Conservation (phyloP, 305 asterid species). For the Ajuga reptans region DNA sequence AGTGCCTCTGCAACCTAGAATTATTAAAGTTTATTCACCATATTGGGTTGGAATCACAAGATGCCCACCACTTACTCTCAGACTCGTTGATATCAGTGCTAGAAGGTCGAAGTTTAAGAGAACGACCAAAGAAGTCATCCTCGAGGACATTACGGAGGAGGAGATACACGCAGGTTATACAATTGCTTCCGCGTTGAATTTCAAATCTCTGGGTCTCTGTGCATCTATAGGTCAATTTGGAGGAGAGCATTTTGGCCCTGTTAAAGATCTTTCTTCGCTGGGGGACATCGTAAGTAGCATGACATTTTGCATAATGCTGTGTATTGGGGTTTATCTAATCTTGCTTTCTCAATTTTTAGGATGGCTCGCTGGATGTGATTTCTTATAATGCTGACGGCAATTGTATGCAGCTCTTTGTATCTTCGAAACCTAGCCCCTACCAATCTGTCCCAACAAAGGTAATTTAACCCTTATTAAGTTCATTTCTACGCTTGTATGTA, state of each 20-base stretch:
- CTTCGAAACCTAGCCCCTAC: constrained; percentile 80
- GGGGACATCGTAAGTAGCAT: constrained; percentile 65
- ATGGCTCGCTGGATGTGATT: constrained; percentile 82
- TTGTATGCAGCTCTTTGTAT: constrained; percentile 71
- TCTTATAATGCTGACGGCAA: constrained; percentile 70
- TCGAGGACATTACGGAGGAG: constrained; percentile 85
- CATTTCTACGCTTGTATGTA: constrained; percentile 15
- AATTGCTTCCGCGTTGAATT: constrained; percentile 79
- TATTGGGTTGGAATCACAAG: constrained; percentile 77
- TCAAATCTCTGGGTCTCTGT: constrained; percentile 69
- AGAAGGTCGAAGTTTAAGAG: constrained; percentile 45
- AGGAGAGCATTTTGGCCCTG: constrained; percentile 77
- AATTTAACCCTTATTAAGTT: constrained; percentile 21
- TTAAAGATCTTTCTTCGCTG: constrained; percentile 77
- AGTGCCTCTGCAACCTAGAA: constrained; percentile 55
- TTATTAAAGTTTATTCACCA: constrained; percentile 70
- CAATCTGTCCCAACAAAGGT: constrained; percentile 97
- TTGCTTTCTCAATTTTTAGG: constrained; percentile 43
- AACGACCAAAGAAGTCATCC: constrained; percentile 43
- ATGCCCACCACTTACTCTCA: constrained; percentile 83
- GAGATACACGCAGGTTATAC: constrained; percentile 81
- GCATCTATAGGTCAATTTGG: constrained; percentile 62
- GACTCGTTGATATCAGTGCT: constrained; percentile 53
- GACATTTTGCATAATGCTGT: constrained; percentile 14
- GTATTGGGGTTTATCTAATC: constrained; percentile 16